phyloP scores from a whole-genome alignment of 495 filamentous ascomycete genomes.

The Letharia columbiana region DNA sequence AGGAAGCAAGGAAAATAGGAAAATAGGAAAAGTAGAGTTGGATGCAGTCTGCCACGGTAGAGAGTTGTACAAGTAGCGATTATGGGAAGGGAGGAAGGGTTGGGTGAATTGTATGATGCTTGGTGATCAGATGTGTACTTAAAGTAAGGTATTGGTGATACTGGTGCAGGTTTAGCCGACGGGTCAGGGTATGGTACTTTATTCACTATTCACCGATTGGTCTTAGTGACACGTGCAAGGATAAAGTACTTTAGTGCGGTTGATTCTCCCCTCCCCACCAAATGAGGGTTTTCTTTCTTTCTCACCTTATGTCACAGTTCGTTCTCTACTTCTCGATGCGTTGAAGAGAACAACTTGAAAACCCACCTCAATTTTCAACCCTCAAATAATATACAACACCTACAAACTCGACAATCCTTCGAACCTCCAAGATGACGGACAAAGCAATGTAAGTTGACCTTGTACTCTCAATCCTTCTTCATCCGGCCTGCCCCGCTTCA shows the following conservation, averaged over 20 bases:
- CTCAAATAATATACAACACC: constrained; percentile 5
- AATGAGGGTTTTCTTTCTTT: constrained; percentile 22
- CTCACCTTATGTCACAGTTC: constrained; percentile 25
- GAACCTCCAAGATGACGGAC: constrained; percentile 36
- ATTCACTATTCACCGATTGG: not conserved
- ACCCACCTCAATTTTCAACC: constrained; percentile 4
- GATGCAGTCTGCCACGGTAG: not conserved
- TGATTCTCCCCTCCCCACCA: not conserved
- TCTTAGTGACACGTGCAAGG: not conserved
- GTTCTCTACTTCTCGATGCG: constrained; percentile 31
- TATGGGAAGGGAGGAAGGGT: not conserved
- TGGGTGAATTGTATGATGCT: not conserved
- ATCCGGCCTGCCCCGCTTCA: constrained; percentile 20
- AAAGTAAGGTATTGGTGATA: too few relatives aligned
- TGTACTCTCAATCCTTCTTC: constrained; percentile 8
- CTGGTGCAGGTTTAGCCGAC: not conserved
- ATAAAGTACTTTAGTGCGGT: not conserved
- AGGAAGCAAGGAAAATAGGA: too few relatives aligned
- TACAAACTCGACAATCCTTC: not conserved
- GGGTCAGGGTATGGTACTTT: not conserved
- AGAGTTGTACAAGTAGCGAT: not conserved
- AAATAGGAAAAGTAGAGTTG: not conserved
- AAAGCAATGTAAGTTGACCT: constrained; percentile 50
- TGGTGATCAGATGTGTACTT: not conserved
- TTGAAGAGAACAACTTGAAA: constrained; percentile 20